Evolutionary conservation across 768 basidiomycete genomes (phyloP).

Genomic region (Phanerochaete carnosa): DNA sequence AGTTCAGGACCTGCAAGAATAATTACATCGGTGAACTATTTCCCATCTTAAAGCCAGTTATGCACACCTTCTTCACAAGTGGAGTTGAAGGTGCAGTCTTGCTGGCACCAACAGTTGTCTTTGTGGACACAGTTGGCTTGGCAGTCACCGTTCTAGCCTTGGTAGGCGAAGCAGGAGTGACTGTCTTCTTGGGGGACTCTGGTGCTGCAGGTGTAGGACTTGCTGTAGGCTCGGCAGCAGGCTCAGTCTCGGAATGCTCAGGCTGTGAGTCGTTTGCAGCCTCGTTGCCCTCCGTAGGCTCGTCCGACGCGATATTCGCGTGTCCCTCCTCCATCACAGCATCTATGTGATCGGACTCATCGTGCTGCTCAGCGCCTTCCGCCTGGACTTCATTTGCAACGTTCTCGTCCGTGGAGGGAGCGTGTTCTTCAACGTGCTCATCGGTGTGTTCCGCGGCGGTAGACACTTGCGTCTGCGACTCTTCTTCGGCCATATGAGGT

Average conservation of each 20-base stretch:
- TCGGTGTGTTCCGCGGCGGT: conserved; percentile 14
- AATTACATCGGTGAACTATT: conserved; percentile 6
- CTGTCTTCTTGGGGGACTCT: conserved; percentile 14
- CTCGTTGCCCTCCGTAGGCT: conserved; percentile 18
- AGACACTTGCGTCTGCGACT: conserved; percentile 19
- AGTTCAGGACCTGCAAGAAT: conserved; percentile 52
- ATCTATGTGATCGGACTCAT: conserved; percentile 32
- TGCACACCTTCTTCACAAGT: conserved; percentile 63
- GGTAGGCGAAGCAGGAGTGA: conserved; percentile 14
- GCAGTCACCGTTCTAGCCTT: conserved; percentile 20
- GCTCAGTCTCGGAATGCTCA: conserved; percentile 8
- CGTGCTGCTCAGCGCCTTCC: conserved; percentile 32
- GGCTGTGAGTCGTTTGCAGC: conserved; percentile 21
- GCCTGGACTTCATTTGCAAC: conserved; percentile 20
- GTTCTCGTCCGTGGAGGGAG: conserved; percentile 17
- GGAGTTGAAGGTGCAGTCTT: conserved; percentile 45
- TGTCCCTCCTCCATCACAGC: conserved; percentile 15
- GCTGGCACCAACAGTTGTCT: conserved; percentile 45
- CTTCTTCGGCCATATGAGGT: conserved; percentile 34
- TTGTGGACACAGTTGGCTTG: conserved; percentile 35
- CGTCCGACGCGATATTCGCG: conserved; percentile 14
- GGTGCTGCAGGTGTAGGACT: conserved; percentile 22
- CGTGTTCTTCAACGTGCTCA: conserved; percentile 17
- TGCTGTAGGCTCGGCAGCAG: background rate
- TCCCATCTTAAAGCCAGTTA: conserved; percentile 17